phyloP scores from a whole-genome alignment of 164 flowering plant species.

The Macadamia integrifolia region DNA sequence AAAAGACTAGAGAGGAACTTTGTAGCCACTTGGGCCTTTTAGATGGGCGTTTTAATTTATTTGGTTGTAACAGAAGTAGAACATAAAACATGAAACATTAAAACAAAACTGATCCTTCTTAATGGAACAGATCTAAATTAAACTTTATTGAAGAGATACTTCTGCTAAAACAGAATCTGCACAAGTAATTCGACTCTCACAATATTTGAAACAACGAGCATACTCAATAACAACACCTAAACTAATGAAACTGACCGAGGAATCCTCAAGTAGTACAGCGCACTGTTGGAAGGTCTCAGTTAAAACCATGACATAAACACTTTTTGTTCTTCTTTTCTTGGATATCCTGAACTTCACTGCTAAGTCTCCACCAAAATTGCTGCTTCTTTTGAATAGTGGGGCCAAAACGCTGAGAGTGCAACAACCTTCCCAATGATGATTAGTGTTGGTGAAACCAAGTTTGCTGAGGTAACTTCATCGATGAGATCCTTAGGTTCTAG shows the following conservation, averaged over 20 bases:
- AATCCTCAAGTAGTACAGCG: not conserved
- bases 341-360: conserved; percentile 5
- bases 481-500: conserved; percentile 70
- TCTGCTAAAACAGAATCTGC: not conserved
- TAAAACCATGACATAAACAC: not conserved
- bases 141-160: not conserved
- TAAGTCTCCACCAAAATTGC: conserved; percentile 28
- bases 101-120: not conserved
- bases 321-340: not conserved
- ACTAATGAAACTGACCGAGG: not conserved
- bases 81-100: not conserved
- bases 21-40: too few relatives aligned
- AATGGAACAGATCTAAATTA: not conserved
- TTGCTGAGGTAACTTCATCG: conserved; percentile 44
- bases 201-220: not conserved
- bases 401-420: conserved; percentile 84
- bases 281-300: not conserved
- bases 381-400: conserved; percentile 37
- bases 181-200: not conserved
- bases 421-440: conserved; percentile 93
- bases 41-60: too few relatives aligned
- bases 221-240: too few relatives aligned
- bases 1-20: too few relatives aligned
- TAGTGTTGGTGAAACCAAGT: conserved; percentile 75
- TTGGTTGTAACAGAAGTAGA: not conserved